Percentiles rank a stretch among this genome's conserved stretches.
Conservation (phyloP, 1,139 yeast species). For the Torulaspora pretoriensis region DNA sequence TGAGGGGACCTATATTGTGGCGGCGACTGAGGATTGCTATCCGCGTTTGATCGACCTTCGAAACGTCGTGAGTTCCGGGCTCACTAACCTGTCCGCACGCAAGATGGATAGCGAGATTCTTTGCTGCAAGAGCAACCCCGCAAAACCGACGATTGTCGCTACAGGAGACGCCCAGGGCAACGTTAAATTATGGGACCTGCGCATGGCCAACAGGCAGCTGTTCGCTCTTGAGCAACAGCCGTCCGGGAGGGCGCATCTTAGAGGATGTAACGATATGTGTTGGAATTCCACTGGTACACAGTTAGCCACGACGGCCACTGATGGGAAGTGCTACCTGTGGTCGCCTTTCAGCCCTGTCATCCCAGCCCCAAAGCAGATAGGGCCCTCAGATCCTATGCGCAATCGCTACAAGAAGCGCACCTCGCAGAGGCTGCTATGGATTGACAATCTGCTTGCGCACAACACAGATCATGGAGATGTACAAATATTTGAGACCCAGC, state of each 20-base stretch:
- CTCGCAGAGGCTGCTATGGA: conserved; percentile 48
- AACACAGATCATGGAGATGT: conserved; percentile 72
- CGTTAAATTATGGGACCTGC: conserved; percentile 40
- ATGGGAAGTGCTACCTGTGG: conserved; percentile 30
- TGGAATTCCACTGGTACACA: conserved; percentile 27
- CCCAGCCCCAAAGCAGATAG: conserved; percentile 13
- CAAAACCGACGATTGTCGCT: conserved; percentile 47
- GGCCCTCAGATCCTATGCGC: conserved; percentile 17
- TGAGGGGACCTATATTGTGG: conserved; percentile 56
- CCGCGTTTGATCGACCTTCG: conserved; percentile 69
- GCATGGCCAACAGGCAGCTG: conserved; percentile 23
- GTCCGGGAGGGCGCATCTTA: conserved; percentile 22
- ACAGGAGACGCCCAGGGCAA: conserved; percentile 73
- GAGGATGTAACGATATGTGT: conserved; percentile 26
- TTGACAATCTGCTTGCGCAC: conserved; percentile 56
- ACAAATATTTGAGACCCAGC: conserved; percentile 55
- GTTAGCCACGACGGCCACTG: conserved; percentile 26
- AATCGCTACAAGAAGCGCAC: conserved; percentile 38
- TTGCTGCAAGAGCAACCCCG: conserved; percentile 75
- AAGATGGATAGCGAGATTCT: conserved; percentile 56
- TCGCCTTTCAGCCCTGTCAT: conserved; percentile 20
- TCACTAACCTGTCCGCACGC: conserved; percentile 41
- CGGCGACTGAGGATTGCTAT: conserved; percentile 67
- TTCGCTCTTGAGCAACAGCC: conserved; percentile 17
- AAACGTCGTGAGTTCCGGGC: conserved; percentile 40